Evolutionary conservation across 306 rosid genomes (phyloP).

Genomic region (Vigna hirtella): DNA sequence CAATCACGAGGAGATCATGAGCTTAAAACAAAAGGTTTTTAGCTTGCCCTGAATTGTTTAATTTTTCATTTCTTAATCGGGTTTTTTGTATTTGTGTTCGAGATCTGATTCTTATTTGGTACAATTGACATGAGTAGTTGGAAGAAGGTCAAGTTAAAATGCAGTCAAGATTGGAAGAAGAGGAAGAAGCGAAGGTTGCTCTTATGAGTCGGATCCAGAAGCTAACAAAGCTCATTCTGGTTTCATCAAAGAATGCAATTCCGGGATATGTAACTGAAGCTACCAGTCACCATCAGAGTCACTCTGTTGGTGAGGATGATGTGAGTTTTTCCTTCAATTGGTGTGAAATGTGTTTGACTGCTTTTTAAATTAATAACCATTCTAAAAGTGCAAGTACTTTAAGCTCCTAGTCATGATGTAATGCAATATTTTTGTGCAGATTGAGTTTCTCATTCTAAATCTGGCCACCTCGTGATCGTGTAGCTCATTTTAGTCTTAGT

Average conservation of each 20-base stretch:
- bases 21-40: slow-evolving; percentile 81
- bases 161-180: slow-evolving; percentile 99
- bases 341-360: slow-evolving; percentile 31
- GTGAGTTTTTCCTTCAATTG: slow-evolving; percentile 66
- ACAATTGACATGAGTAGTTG: slow-evolving; percentile 63
- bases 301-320: slow-evolving; percentile 82
- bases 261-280: slow-evolving; percentile 80
- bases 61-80: slow-evolving; percentile 20
- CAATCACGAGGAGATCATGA: slow-evolving; percentile 86
- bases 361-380: slow-evolving; percentile 24
- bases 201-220: slow-evolving; percentile 98
- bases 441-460: slow-evolving; percentile 35
- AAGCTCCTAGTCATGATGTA: slow-evolving; percentile 29
- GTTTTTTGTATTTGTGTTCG: slow-evolving; percentile 30
- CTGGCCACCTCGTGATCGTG: neutral
- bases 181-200: slow-evolving; percentile 98
- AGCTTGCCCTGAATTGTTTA: slow-evolving; percentile 17
- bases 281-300: slow-evolving; percentile 74
- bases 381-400: slow-evolving; percentile 37
- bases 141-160: slow-evolving; percentile 99
- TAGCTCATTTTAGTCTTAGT: slow-evolving; percentile 27
- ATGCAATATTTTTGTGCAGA: slow-evolving; percentile 2
- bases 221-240: slow-evolving; percentile 97
- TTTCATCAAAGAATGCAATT: slow-evolving; percentile 90
- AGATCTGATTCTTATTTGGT: slow-evolving; percentile 39